Evolutionary conservation across 139 green algal species (phyloP).

Genomic region (Pleodorina starrii): DNA sequence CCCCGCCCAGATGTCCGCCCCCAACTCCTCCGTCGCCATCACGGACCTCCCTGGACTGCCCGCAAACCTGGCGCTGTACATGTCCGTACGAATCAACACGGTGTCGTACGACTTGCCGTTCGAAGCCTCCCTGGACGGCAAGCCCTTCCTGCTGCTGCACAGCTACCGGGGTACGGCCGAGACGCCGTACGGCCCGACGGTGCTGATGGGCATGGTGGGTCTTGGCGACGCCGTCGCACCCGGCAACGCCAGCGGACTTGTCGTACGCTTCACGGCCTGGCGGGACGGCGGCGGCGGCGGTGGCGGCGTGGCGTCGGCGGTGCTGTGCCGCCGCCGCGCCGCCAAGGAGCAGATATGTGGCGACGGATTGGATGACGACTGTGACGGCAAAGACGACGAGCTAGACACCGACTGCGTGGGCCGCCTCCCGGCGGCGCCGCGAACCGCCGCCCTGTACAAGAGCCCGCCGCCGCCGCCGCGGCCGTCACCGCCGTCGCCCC

Average conservation of each 20-base stretch:
- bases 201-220: too few relatives aligned
- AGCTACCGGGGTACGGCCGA: background rate
- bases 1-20: background rate
- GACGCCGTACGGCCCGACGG: background rate
- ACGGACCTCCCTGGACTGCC: background rate
- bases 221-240: background rate
- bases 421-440: background rate
- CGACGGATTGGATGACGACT: conserved; percentile 33
- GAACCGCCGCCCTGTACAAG: too few relatives aligned
- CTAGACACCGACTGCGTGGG: background rate
- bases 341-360: background rate
- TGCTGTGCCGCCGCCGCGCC: background rate
- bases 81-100: background rate
- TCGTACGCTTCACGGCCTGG: background rate
- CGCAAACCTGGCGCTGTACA: background rate
- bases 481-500: too few relatives aligned
- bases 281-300: background rate
- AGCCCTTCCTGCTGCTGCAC: conserved; percentile 8
- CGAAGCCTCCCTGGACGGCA: background rate
- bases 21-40: background rate
- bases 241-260: background rate
- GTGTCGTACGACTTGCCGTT: conserved; percentile 13
- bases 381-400: background rate
- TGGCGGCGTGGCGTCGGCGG: background rate
- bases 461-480: too few relatives aligned